Evolutionary conservation across 345 rosid species (phyloP).

Genomic region (Populus alba): DNA sequence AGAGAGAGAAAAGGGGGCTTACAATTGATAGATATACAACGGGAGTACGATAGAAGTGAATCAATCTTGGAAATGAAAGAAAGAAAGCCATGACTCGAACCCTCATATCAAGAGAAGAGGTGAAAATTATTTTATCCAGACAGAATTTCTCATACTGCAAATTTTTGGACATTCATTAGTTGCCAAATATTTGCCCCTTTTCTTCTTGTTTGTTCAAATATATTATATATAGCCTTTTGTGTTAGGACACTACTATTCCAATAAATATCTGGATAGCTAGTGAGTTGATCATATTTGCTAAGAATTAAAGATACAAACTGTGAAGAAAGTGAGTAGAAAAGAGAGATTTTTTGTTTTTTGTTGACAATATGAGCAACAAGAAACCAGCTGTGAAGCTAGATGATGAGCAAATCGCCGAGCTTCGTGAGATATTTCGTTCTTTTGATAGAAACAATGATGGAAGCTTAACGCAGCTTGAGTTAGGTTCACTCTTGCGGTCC

Average conservation of each 20-base stretch:
- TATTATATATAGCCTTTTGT: neutral
- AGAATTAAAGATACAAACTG: neutral
- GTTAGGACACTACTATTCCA: neutral
- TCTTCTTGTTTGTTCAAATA: neutral
- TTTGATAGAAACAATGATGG: constrained; percentile 88
- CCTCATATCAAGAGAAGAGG: neutral
- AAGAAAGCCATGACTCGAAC: neutral
- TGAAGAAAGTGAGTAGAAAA: neutral
- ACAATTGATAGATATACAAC: neutral
- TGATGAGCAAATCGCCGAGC: constrained; percentile 73
- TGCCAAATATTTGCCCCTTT: neutral
- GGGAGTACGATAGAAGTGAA: neutral
- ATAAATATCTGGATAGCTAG: neutral
- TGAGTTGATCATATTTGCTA: neutral
- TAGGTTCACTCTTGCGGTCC: constrained; percentile 81
- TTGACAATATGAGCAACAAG: constrained; percentile 1
- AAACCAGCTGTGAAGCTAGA: constrained; percentile 42
- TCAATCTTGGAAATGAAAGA: neutral
- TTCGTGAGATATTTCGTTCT: constrained; percentile 76
- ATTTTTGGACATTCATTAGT: neutral
- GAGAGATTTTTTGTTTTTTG: neutral
- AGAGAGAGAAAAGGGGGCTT: neutral
- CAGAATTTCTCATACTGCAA: neutral
- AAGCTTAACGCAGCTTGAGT: constrained; percentile 80
- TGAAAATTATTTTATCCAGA: neutral